Conservation (phyloP, 2,329 filamentous ascomycete species). For the Paecilomyces sp. region DNA sequence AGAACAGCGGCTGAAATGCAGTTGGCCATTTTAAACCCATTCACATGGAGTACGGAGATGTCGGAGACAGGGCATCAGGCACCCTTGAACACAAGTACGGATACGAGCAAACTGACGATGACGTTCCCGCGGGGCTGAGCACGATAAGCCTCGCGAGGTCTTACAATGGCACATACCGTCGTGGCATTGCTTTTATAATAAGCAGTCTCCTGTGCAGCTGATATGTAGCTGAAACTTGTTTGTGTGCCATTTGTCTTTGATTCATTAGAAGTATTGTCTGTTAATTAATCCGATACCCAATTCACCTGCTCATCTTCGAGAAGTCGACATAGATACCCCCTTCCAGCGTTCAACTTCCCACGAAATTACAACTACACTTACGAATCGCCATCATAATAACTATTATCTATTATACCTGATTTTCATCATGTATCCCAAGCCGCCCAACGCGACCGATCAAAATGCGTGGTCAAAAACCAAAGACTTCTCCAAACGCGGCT, state of each 20-base stretch:
- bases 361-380: neutral
- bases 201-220: neutral
- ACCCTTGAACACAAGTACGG: neutral
- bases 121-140: neutral
- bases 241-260: no score
- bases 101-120: neutral
- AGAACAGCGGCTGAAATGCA: neutral
- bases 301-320: no score
- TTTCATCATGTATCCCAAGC: neutral
- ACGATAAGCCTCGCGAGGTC: neutral
- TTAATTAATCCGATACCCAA: no score
- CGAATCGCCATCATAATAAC: neutral
- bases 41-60: neutral
- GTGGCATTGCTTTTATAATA: neutral
- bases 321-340: no score
- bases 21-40: neutral
- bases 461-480: constrained; percentile 46
- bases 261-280: no score
- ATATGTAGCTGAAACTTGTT: no score
- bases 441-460: constrained; percentile 33
- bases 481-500: constrained; percentile 50
- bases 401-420: neutral
- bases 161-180: neutral
- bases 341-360: neutral
- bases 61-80: neutral